Percentiles rank a stretch among this genome's conserved stretches.
Evolutionary conservation across 192 early-diverging fungal genomes (phyloP).

Genomic region (Funneliformis geosporum): DNA sequence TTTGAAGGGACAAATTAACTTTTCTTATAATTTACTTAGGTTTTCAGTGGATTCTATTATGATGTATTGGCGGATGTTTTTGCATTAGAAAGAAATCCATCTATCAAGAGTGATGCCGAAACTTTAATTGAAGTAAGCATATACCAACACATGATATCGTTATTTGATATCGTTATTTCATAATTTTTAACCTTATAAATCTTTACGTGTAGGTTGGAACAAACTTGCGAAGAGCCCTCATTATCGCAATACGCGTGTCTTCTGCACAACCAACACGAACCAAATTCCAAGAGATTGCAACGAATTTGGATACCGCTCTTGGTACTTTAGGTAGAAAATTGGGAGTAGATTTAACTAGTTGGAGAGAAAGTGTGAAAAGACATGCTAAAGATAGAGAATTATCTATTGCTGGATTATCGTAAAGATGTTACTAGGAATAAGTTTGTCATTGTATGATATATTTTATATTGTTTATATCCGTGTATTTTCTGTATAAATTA

Average conservation of each 20-base stretch:
- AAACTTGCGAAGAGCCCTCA: background rate
- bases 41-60: slow-evolving; percentile 21
- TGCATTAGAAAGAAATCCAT: slow-evolving; percentile 5
- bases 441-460: background rate
- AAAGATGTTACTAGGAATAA: too few species aligned
- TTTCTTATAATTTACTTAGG: background rate
- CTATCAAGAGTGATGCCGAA: background rate
- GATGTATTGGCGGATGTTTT: slow-evolving; percentile 13
- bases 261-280: background rate
- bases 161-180: background rate
- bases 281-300: slow-evolving; percentile 20
- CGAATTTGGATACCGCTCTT: background rate
- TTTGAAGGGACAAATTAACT: background rate
- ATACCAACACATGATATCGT: background rate
- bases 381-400: background rate
- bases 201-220: background rate
- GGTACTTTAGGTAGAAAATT: slow-evolving; percentile 5
- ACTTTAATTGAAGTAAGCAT: background rate
- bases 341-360: background rate
- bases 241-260: slow-evolving; percentile 1
- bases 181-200: background rate
- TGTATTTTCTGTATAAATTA: too few species aligned
- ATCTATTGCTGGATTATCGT: background rate
- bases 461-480: too few species aligned
- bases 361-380: background rate